A percentile compares a stretch with the other conserved stretches of the same genome.
Evolutionary conservation across 2,329 filamentous ascomycete genomes (phyloP).

Genomic region (Neofusicoccum sp.): DNA sequence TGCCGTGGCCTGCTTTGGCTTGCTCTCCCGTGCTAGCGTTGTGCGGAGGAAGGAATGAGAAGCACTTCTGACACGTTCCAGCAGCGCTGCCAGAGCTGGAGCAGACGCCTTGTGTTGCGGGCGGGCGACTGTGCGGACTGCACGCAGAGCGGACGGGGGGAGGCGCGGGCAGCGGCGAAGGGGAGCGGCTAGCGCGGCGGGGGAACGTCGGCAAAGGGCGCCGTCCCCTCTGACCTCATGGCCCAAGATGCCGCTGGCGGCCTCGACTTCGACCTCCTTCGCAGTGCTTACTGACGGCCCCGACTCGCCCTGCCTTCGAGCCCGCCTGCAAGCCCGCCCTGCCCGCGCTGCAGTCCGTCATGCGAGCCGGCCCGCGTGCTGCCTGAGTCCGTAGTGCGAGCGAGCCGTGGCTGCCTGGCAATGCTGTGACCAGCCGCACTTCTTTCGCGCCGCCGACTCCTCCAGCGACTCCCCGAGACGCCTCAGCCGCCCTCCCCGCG

Average conservation of each 20-base stretch:
- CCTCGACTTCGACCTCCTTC: neutral
- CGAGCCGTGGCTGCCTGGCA: slow-evolving; percentile 14
- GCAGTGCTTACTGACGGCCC: neutral
- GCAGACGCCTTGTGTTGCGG: too few relatives aligned
- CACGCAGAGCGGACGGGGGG: too few relatives aligned
- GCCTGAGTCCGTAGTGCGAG: slow-evolving; percentile 8
- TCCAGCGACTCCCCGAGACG: neutral
- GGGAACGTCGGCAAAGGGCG: neutral
- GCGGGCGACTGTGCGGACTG: too few relatives aligned
- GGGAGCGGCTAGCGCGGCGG: neutral
- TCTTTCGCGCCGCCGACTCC: neutral
- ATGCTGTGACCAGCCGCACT: neutral
- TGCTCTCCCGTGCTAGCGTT: too few relatives aligned
- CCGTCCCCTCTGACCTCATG: neutral
- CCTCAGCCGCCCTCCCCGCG: neutral
- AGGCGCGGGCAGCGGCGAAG: neutral
- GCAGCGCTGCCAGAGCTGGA: too few relatives aligned
- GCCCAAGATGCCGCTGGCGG: neutral
- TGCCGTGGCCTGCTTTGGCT: too few relatives aligned
- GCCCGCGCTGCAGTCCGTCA: neutral
- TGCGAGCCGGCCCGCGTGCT: neutral
- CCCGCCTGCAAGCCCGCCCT: neutral
- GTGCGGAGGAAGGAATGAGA: too few relatives aligned
- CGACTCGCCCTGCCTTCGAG: neutral
- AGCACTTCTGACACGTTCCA: too few relatives aligned